Base-by-base conservation (phyloP, 345 rosid genomes). In the Eucalyptus decipiens region DNA sequence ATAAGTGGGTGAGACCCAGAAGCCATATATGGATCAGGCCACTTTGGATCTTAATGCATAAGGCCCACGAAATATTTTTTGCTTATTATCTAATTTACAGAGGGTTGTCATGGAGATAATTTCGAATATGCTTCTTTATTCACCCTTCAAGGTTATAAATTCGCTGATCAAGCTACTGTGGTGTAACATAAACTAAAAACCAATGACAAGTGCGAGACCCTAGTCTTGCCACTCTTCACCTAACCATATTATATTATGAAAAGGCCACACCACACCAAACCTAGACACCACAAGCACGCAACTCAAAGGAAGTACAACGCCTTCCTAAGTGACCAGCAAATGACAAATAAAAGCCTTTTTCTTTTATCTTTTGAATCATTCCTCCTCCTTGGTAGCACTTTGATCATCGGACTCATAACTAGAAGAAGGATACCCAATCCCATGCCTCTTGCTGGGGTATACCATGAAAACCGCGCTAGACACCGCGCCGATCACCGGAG, bases 381-480 rank as follows among this genome's bases (percentile, higher is more conserved):
- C 85, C 30, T 37, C 85, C 85, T 76, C 85, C 16, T 6, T 21
- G 85, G 86, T 94, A 94, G 88, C 95, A 95, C 32, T 28, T 65
- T 2, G 93, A 76, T 40, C 85, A 4, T 11, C 43, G 85, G 47
- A 76, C 47, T 76, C 47, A 2, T 23, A 26, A 76, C 47, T 40
- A 23, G 47, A 11, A 24, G 94, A 85, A 89, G 96, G 97, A 91
- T 97, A 97, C 48, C 99, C 99, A 60, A 97, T 90, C 37, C 99
- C 99, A 86, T 93, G 94, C 56, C 99, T 97, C 6, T 88, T 93
- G 92, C 91, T 95, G 4, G 99, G 99, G 88, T 96, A 96, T 48
- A 92, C 45, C 94, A 93, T 90, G 90, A 96, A 97, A 28, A 95
- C 86, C 5, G 90, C 11, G 1, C 96, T 92, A 4, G 99, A 90